Evolutionary conservation across 805 yeast genomes (phyloP), one percentile per base, ranked within the genome.

Genomic region (Pichia nakasei): DNA sequence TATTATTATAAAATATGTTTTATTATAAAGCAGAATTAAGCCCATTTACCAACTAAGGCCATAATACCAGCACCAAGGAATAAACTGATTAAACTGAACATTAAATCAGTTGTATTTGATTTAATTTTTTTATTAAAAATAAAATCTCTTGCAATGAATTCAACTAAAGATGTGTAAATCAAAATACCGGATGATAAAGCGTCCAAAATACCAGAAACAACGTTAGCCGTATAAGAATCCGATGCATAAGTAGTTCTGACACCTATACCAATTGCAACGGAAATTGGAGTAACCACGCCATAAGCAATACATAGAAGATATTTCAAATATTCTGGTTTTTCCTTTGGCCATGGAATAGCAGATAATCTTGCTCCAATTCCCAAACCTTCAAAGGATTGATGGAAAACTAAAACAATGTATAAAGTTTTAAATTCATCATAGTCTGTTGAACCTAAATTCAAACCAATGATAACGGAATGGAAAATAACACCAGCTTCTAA

Each of bases 311-410:
- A 74, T 15, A 84, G 81, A 1, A 77, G 67, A 46, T 56, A 65
- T 53, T 70, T 66, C 51, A 55, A 57, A 19, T 42, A 44, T 33
- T 50, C 47, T 6, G 50, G 48, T 54, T 35, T 43, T 38, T 35
- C 48, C 42, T 18, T 15, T 18, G 72, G 70, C 72, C 72, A 68
- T 36, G 58, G 56, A 2, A 75, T 65, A 17, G 69, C 72, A 1
- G 85, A 79, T 32, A 82, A 68, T 60, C 94, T 74, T 3, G 88
- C 72, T 33, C 93, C 93, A 52, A 85, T 69, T 49, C 93, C 94
- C 40, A 85, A 67, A 41, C 94, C 94, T 65, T 85, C 94, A 57
- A 85, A 84, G 66, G 78, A 68, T 63, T 85, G 94, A 60, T 85
- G 86, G 70, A 75, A 77, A 11, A 78, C 73, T 39, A 72, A 45